Evolutionary conservation across 192 early-diverging fungal species (phyloP).

Genomic region (Spizellomyces punctatus): DNA sequence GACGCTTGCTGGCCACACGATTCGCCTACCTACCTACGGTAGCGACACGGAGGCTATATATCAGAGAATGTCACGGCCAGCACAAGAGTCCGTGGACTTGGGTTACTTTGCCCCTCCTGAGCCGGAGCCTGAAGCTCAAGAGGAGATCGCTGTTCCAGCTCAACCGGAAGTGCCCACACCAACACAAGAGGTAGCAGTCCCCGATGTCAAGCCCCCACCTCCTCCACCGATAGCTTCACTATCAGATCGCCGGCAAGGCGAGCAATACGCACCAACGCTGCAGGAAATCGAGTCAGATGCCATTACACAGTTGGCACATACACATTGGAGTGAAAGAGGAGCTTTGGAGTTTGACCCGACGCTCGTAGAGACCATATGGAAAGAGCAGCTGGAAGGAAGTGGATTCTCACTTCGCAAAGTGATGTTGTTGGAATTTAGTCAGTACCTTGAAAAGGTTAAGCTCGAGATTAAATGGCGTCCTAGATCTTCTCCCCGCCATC

Average conservation of each 20-base stretch:
- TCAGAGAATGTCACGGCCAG: background rate
- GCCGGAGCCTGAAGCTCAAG: background rate
- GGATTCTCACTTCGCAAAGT: constrained; percentile 61
- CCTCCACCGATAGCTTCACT: background rate
- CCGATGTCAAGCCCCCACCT: background rate
- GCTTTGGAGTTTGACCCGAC: constrained; percentile 38
- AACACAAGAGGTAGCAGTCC: too few species aligned
- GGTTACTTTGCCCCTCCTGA: background rate
- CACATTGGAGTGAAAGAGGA: constrained; percentile 17
- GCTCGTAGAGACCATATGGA: constrained; percentile 65
- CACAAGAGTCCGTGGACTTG: background rate
- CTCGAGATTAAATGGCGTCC: background rate
- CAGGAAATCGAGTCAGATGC: constrained; percentile 36
- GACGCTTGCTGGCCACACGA: too few species aligned
- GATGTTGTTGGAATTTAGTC: constrained; percentile 72
- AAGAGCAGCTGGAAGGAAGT: constrained; percentile 54
- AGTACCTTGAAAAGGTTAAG: constrained; percentile 62
- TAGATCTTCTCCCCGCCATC: too few species aligned
- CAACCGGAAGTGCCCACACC: too few species aligned
- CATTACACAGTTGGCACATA: constrained; percentile 31
- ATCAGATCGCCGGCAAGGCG: background rate
- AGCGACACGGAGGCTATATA: too few species aligned
- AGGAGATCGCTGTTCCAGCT: too few species aligned
- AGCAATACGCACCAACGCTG: constrained; percentile 35
- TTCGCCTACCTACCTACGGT: too few species aligned